These are phyloP conservation scores for Uromyces viciae-fabae DNA, from an alignment of 1,284 basidiomycete species.

Conservation along the genomic window DNA sequence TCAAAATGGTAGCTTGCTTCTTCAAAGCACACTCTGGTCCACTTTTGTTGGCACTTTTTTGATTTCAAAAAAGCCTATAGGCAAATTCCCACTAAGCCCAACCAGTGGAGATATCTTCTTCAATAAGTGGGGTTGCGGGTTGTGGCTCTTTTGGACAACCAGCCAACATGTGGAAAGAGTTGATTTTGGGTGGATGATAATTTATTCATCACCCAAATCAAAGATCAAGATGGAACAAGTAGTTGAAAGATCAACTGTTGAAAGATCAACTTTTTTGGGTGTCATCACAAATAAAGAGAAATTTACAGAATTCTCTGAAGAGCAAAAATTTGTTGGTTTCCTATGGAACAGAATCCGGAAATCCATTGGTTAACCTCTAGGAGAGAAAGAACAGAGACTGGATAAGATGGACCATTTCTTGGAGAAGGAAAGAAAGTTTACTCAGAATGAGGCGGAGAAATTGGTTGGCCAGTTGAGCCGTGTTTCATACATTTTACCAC, in stretches of 20 bases:
- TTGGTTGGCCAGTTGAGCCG: neutral
- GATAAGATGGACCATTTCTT: neutral
- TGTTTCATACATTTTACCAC: neutral
- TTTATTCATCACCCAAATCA: neutral
- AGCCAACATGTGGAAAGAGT: no score
- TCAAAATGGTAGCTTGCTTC: no score
- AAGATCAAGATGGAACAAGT: neutral
- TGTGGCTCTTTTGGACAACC: no score
- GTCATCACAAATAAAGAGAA: neutral
- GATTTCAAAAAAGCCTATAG: no score
- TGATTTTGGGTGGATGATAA: neutral
- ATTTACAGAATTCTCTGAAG: neutral
- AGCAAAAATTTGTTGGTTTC: slow-evolving; percentile 25
- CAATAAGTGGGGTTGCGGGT: no score
- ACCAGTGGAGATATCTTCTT: no score
- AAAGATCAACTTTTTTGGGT: no score
- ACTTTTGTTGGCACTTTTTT: no score
- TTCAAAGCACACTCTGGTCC: no score
- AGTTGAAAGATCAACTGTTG: neutral
- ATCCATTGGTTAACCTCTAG: neutral
- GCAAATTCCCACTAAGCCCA: no score
- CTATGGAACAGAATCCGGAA: neutral
- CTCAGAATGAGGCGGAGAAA: neutral
- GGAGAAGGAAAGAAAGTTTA: neutral
- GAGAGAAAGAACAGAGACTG: neutral